Percentiles rank a stretch among this genome's conserved stretches.
Evolutionary conservation across 2,329 filamentous ascomycete species (phyloP).

Genomic region (Zalaria sp.): DNA sequence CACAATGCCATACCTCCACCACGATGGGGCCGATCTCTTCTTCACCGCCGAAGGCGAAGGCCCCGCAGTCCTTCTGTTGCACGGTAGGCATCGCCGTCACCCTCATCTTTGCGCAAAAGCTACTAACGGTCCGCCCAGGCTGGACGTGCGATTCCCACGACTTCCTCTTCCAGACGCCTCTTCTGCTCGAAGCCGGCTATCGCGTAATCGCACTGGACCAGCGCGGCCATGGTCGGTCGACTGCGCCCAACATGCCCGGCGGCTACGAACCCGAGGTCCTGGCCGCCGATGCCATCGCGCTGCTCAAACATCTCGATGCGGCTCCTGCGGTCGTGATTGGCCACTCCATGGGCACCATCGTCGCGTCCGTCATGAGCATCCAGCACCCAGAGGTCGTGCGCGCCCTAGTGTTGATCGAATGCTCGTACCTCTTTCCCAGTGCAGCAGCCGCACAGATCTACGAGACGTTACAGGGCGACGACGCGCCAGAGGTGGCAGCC

Average conservation of each 20-base stretch:
- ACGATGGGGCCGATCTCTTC: background rate
- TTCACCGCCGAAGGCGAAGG: background rate
- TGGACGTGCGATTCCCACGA: conserved; percentile 22
- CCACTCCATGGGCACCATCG: conserved; percentile 2
- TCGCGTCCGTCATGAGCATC: background rate
- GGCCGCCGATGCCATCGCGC: conserved; percentile 7
- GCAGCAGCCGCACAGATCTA: background rate
- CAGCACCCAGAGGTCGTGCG: background rate
- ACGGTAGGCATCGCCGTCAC: background rate
- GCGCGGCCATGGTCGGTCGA: conserved; percentile 12
- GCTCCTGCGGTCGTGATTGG: background rate
- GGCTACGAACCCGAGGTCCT: conserved; percentile 6
- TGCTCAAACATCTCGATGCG: conserved; percentile 2
- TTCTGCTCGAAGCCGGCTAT: conserved; percentile 5
- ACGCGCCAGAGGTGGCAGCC: too few species aligned
- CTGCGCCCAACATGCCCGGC: conserved; percentile 1
- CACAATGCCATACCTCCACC: background rate
- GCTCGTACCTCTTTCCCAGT: background rate
- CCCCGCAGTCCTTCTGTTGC: background rate
- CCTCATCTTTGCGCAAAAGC: too few species aligned
- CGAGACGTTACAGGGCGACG: background rate
- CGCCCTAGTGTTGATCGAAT: background rate
- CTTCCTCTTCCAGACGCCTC: conserved; percentile 11
- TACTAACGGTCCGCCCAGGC: conserved; percentile 13
- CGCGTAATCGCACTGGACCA: conserved; percentile 10